Evolutionary conservation across 129 eudicot species (phyloP), one percentile per base, ranked within the genome.

Genomic region (Heracleum sosnowskyi): DNA sequence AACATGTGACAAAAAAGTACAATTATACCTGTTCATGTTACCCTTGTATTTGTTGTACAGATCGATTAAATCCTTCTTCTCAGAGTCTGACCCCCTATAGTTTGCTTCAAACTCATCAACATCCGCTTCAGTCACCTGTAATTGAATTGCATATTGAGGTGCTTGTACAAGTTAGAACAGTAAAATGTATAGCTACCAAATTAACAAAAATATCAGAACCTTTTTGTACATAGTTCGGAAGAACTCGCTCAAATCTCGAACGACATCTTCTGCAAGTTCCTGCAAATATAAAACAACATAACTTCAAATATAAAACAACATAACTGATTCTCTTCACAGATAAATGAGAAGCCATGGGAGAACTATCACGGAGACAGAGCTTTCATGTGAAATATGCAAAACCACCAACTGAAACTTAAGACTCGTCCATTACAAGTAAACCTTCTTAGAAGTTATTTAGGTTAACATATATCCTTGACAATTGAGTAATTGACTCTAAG

Each of bases 261-360:
- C 87, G 66, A 85, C 90, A 29, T 96, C 99, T 47, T 97, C 99
- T 69, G 99, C 96, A 75, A 96, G 99, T 62, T 92, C 99, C 99
- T 96, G 90, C 76, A 64, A 78, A 24, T 47, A 51, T 44, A 39
- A 44, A 83, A 18, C 76, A 84, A 66, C 49, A 60, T 13, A 33
- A 66, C 24, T 66, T n/a, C 76, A 64, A 78, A 24, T 47, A 51
- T 44, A 39, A 44, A 83, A 18, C 76, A 84, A 66, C 49, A 60
- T 13, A 33, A 66, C 24, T 66, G 72, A 66, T 66, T 13, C 72
- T 15, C 33, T 31, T 29, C 40, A n/a, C 5, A 33, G 39, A 7
- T 4, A 31, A 66, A 66, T 13, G 3, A 66, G 37, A 29, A 64
- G 2, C 35, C 20, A 29, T 63, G 18, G 18, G 37, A 66, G 39